Conservation (phyloP, 805 yeast species). For the Debaryomyces prosopidis region DNA sequence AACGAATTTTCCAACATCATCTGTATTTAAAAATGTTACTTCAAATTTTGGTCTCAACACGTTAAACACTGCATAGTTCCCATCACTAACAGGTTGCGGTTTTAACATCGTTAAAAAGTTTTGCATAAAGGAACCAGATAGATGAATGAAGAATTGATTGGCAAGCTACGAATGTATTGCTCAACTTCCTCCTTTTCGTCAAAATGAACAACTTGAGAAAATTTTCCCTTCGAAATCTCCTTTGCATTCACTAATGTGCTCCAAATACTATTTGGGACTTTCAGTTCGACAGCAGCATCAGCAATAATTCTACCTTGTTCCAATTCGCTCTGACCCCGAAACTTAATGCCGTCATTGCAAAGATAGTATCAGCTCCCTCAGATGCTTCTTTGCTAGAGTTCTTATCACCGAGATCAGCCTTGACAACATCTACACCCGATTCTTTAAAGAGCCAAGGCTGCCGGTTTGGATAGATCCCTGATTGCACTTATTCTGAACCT, state of each 20-base stretch:
- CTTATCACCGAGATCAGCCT: constrained; percentile 6
- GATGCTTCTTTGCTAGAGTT: constrained; percentile 2
- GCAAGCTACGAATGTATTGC: constrained; percentile 4
- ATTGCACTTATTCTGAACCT: constrained; percentile 19
- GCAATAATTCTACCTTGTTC: constrained; percentile 8
- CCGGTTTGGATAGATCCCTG: constrained; percentile 6
- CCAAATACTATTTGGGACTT: constrained; percentile 6
- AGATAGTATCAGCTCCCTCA: constrained; percentile 7
- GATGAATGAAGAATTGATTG: constrained; percentile 4
- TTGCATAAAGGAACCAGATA: constrained; percentile 6
- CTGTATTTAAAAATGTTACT: constrained; percentile 5
- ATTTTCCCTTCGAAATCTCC: constrained; percentile 3
- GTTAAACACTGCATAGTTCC: neutral
- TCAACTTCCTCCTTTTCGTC: constrained; percentile 6
- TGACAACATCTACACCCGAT: constrained; percentile 14
- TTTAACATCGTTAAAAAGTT: neutral
- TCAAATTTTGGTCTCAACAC: neutral
- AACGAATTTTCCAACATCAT: constrained; percentile 7
- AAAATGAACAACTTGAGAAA: neutral
- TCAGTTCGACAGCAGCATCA: constrained; percentile 2
- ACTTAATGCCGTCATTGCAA: constrained; percentile 3
- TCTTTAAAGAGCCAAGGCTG: constrained; percentile 6
- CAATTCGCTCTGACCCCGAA: constrained; percentile 11
- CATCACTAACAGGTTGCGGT: constrained; percentile 1
- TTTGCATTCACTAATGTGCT: constrained; percentile 2